Conservation (phyloP, 495 filamentous ascomycete species). For the Trichoderma virens region DNA sequence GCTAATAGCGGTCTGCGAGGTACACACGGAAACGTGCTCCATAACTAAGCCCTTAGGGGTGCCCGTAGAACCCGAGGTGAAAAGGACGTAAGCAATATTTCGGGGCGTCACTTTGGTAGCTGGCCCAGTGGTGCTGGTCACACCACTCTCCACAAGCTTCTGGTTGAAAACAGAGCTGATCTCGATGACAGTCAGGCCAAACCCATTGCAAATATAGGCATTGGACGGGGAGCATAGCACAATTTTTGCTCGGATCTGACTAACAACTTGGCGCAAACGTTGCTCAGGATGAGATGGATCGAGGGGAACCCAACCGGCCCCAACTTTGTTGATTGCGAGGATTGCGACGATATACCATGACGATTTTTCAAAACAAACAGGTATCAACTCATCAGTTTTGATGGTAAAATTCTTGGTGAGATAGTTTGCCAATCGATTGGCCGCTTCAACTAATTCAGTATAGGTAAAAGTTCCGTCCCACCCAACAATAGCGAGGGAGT, state of each 20-base stretch:
- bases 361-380: conserved; percentile 51
- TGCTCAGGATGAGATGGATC: conserved; percentile 40
- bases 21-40: conserved; percentile 31
- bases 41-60: conserved; percentile 38
- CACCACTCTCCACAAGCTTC: not conserved
- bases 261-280: conserved; percentile 27
- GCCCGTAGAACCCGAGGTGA: conserved; percentile 49
- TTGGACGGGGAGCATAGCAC: not conserved
- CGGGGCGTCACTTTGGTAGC: conserved; percentile 42
- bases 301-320: not conserved
- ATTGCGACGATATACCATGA: conserved; percentile 38
- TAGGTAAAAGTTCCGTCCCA: not conserved
- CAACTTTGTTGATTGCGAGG: conserved; percentile 27
- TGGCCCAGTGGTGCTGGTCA: not conserved
- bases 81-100: conserved; percentile 40
- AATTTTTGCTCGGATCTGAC: not conserved
- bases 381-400: conserved; percentile 43
- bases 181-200: not conserved
- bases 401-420: conserved; percentile 36
- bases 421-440: conserved; percentile 29
- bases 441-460: not conserved
- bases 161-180: not conserved
- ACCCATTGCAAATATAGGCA: not conserved
- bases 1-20: conserved; percentile 10
- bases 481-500: not conserved